These are phyloP conservation scores for Globisporangium okanoganense DNA, from an alignment of 352 stramenopile genomes.

Conservation along the genomic window DNA sequence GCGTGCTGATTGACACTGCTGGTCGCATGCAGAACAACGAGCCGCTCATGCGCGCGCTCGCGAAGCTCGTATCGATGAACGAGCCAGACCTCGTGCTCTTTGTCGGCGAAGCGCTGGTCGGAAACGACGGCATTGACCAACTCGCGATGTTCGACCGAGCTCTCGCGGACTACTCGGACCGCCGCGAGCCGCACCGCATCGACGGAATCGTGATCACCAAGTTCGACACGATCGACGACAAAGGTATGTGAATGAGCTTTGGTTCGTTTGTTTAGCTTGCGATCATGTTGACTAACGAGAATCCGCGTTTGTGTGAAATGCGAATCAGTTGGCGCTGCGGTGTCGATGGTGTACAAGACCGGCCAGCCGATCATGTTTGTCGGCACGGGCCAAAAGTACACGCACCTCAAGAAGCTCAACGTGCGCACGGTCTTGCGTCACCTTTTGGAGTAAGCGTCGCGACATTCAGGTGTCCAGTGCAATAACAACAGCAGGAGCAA, in stretches of 20 bases:
- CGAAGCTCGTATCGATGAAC: conserved; percentile 96
- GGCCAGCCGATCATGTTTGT: conserved; percentile 99
- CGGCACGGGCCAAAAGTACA: conserved; percentile 99
- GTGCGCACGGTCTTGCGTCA: conserved; percentile 94
- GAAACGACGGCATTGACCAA: conserved; percentile 99
- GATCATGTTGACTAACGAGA: background rate
- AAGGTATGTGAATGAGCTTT: conserved; percentile 52
- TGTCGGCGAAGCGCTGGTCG: conserved; percentile 98
- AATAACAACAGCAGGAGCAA: background rate
- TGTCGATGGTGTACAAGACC: conserved; percentile 99
- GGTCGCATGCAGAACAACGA: conserved; percentile 99
- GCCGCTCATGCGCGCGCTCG: conserved; percentile 97
- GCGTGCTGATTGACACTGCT: conserved; percentile 98
- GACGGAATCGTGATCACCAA: conserved; percentile 99
- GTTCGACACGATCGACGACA: conserved; percentile 99
- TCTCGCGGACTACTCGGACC: conserved; percentile 87
- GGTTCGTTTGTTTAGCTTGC: conserved; percentile 1
- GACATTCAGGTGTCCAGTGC: background rate
- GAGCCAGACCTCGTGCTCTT: conserved; percentile 97
- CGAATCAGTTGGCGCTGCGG: conserved; percentile 92
- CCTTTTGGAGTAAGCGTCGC: conserved; percentile 81
- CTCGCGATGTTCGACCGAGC: conserved; percentile 94
- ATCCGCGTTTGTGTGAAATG: background rate
- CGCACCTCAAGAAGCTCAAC: conserved; percentile 98
- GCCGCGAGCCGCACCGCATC: conserved; percentile 87